Conservation (phyloP, 139 green algal species). For the Chlamydomonas sphaeroides region DNA sequence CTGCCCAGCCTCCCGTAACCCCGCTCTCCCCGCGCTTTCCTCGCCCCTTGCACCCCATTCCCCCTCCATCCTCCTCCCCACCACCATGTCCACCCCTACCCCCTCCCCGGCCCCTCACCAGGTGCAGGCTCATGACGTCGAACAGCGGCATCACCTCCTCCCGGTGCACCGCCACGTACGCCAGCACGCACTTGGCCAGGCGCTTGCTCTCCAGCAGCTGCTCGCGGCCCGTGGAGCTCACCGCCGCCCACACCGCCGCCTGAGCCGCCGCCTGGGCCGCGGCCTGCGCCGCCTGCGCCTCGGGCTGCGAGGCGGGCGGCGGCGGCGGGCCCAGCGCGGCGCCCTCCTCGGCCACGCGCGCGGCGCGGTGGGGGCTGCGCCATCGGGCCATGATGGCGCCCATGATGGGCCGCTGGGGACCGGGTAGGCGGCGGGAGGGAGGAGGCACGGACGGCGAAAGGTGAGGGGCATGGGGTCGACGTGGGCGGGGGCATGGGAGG, state of each 20-base stretch:
- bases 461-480: too few relatives aligned
- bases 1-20: too few relatives aligned
- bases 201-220: constrained; percentile 85
- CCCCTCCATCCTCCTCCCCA: too few relatives aligned
- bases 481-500: too few relatives aligned
- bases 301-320: neutral
- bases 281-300: neutral
- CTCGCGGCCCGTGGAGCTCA: neutral
- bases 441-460: too few relatives aligned
- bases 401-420: constrained; percentile 61
- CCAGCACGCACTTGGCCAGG: constrained; percentile 86
- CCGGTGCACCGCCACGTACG: constrained; percentile 71
- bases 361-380: constrained; percentile 46
- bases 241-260: neutral
- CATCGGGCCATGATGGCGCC: constrained; percentile 65
- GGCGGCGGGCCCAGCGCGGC: constrained; percentile 37
- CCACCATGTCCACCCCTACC: too few relatives aligned
- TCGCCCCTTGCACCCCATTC: too few relatives aligned
- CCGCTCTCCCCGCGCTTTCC: too few relatives aligned
- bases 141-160: constrained; percentile 81
- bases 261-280: neutral
- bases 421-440: too few relatives aligned
- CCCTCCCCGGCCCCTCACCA: constrained; percentile 7
- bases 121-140: constrained; percentile 83
- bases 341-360: constrained; percentile 45